Evolutionary conservation across 2,329 filamentous ascomycete species (phyloP).

Genomic region (Fusarium veterinarium): DNA sequence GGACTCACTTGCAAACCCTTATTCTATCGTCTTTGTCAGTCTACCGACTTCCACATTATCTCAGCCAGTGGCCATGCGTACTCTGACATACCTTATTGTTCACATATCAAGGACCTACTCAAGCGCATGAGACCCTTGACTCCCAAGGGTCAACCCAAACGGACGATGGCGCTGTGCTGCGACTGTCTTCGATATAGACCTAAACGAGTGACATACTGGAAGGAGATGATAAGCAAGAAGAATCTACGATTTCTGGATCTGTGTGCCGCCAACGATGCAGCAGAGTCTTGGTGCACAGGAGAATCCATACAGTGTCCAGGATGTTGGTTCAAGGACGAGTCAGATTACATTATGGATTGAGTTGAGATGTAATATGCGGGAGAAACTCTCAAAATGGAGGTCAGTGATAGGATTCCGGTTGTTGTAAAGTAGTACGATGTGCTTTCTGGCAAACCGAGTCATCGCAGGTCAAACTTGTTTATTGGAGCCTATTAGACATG

Average conservation of each 20-base stretch:
- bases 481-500: background rate
- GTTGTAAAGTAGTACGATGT: background rate
- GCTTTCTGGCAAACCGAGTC: background rate
- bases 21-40: background rate
- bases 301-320: background rate
- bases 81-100: background rate
- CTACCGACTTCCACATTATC: background rate
- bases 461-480: background rate
- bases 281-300: background rate
- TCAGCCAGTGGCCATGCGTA: background rate
- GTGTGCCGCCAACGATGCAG: background rate
- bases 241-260: background rate
- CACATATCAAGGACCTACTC: background rate
- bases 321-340: background rate
- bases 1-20: no score
- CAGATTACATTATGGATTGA: background rate
- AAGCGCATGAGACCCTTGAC: background rate
- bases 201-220: background rate
- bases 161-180: background rate
- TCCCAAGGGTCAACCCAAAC: background rate
- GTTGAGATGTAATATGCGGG: background rate
- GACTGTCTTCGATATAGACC: background rate
- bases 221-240: background rate
- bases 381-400: background rate
- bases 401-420: background rate